Evolutionary conservation across 2,329 filamentous ascomycete species (phyloP), one percentile per base, ranked within the genome.

Genomic region (Waltergamsia citrina): DNA sequence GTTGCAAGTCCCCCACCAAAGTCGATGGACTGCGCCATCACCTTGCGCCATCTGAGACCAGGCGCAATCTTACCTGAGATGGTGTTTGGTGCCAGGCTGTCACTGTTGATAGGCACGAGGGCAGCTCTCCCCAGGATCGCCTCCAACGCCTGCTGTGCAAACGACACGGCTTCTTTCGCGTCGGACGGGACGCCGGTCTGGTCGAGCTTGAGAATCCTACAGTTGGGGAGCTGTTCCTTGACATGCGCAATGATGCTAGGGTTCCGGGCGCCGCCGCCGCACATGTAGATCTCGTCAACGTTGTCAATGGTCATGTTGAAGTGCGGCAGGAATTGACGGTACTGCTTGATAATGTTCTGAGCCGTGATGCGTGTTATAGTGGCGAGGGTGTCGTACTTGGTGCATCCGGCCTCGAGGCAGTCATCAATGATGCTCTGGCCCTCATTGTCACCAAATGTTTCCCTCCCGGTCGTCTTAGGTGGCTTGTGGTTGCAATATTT

Each of bases 121-220:
- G 75, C 70, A 19, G 60, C 64, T 12, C 72, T 59, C 7, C 69
- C 71, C 1, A 74, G 62, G 12, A 77, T 47, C 3, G 71, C 68
- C 46, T 78, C 71, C 63, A 78, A 69, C 3, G 65, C 72, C 50
- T 75, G 70, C 64, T 69, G 74, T 4, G 74, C 72, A 46, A 78
- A 76, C 5, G 45, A 50, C 23, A 52, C 42, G 19, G 71, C 70
- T 47, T 78, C 73, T 49, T 78, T 78, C 3, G 73, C 72, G 22
- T 64, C 67, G 2, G 54, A 67, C 0, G 70, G 68, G 32, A 78
- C 63, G 5, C 72, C 72, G 3, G 70, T 69, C 31, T 69, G 69
- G 41, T 77, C 70, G 6, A 78, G 55, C 33, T 37, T 38, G 34
- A 9, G 10, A 16, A 29, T n/a, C n/a, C n/a, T n/a, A n/a, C n/a